Evolutionary conservation across 2,329 filamentous ascomycete species (phyloP).

Genomic region (Fusarium fujikuroi): DNA sequence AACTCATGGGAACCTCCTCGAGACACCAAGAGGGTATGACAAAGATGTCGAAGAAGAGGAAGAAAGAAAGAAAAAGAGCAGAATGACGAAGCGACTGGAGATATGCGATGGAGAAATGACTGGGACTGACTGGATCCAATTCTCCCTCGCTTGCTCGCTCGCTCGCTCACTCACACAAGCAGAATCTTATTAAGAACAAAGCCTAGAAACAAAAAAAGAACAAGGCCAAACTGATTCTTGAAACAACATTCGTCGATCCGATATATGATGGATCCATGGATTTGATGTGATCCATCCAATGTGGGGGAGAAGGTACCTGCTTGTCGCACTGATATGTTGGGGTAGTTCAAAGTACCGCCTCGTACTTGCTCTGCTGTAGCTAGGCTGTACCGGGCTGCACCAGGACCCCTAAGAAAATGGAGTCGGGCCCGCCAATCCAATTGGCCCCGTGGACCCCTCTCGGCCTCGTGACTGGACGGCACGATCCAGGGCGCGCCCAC

Average conservation of each 20-base stretch:
- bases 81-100: slow-evolving; percentile 9
- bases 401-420: slow-evolving; percentile 23
- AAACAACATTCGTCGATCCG: slow-evolving; percentile 32
- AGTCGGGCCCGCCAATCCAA: slow-evolving; percentile 37
- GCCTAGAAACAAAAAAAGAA: slow-evolving; percentile 20
- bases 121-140: slow-evolving; percentile 18
- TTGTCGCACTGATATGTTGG: slow-evolving; percentile 12
- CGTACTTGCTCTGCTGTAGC: slow-evolving; percentile 12
- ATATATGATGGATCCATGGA: slow-evolving; percentile 22
- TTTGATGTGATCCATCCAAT: slow-evolving; percentile 26
- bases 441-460: slow-evolving; percentile 43
- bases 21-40: neutral
- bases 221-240: slow-evolving; percentile 8
- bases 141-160: neutral
- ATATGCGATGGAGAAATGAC: slow-evolving; percentile 20
- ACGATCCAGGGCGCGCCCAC: slow-evolving; percentile 30
- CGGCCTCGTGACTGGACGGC: slow-evolving; percentile 43
- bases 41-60: neutral
- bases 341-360: slow-evolving; percentile 16
- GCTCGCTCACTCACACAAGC: neutral
- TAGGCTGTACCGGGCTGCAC: neutral
- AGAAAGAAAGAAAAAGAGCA: neutral
- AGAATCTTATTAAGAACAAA: slow-evolving; percentile 17
- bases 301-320: slow-evolving; percentile 12
- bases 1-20: slow-evolving; percentile 15